phyloP scores from a whole-genome alignment of 345 rosid species.

The Sonneratia alba region DNA sequence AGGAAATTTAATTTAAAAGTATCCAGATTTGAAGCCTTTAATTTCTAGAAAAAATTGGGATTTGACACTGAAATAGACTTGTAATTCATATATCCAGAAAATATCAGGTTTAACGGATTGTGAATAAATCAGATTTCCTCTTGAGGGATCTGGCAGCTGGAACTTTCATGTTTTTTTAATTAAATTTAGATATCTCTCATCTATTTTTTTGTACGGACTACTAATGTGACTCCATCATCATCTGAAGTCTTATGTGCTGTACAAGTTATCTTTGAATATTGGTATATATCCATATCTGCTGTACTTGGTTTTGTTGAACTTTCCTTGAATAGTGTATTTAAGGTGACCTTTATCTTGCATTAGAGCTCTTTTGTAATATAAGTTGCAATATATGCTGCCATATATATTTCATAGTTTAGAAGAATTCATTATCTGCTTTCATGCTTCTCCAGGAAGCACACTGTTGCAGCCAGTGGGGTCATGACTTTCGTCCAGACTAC shows the following conservation, averaged over 20 bases:
- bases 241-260: not conserved
- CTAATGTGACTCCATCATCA: not conserved
- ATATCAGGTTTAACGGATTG: not conserved
- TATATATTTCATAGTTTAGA: not conserved
- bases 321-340: not conserved
- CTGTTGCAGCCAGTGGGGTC: slow-evolving; percentile 99
- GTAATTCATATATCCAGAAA: not conserved
- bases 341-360: not conserved
- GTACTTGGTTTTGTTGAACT: not conserved
- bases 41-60: not conserved
- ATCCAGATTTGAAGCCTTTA: not conserved
- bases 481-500: slow-evolving; percentile 96
- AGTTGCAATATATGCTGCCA: not conserved
- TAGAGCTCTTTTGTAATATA: not conserved
- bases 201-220: not conserved
- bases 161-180: not conserved
- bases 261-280: not conserved
- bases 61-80: not conserved
- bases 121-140: not conserved
- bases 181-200: not conserved
- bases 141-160: not conserved
- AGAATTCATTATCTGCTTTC: not conserved
- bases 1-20: not conserved
- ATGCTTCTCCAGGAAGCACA: slow-evolving; percentile 79
- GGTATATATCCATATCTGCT: not conserved